Conservation (phyloP, 305 asterid genomes). For the Fraxinus velutina region DNA sequence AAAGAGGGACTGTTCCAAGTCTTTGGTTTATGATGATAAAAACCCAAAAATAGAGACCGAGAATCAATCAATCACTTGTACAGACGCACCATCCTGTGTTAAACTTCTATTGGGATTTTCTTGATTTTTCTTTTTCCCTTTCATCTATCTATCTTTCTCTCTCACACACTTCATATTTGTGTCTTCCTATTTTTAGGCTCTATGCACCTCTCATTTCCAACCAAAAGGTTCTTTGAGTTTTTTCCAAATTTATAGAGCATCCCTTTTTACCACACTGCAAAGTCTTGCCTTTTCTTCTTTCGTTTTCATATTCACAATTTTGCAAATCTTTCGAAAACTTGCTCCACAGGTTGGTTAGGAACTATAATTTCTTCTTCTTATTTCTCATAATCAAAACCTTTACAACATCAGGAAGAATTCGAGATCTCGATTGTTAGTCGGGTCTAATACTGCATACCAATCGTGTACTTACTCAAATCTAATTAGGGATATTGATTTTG, state of each 20-base stretch:
- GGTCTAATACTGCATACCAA: not conserved
- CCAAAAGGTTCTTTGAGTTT: conserved; percentile 40
- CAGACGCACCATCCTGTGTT: conserved; percentile 16
- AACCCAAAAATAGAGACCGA: conserved; percentile 30
- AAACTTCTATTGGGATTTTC: conserved; percentile 21
- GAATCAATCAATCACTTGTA: conserved; percentile 38
- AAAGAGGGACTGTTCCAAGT: not conserved
- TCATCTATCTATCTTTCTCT: not conserved
- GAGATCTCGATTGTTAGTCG: not conserved
- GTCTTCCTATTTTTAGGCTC: conserved; percentile 47
- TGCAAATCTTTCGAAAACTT: conserved; percentile 26
- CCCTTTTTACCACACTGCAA: conserved; percentile 21
- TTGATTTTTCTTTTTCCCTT: not conserved
- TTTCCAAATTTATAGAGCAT: conserved; percentile 60
- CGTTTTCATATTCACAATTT: conserved; percentile 22
- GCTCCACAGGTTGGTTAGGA: not conserved
- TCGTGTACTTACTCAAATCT: not conserved
- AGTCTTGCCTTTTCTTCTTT: conserved; percentile 14
- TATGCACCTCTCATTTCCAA: conserved; percentile 33
- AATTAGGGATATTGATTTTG: not conserved
- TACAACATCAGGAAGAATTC: not conserved
- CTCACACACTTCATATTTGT: conserved; percentile 28
- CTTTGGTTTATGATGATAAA: not conserved
- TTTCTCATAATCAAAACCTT: not conserved
- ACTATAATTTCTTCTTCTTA: not conserved